A percentile compares a stretch with the other conserved stretches of the same genome.
phyloP scores from a whole-genome alignment of 1,284 basidiomycete species.

The Pseudozyma sp. region DNA sequence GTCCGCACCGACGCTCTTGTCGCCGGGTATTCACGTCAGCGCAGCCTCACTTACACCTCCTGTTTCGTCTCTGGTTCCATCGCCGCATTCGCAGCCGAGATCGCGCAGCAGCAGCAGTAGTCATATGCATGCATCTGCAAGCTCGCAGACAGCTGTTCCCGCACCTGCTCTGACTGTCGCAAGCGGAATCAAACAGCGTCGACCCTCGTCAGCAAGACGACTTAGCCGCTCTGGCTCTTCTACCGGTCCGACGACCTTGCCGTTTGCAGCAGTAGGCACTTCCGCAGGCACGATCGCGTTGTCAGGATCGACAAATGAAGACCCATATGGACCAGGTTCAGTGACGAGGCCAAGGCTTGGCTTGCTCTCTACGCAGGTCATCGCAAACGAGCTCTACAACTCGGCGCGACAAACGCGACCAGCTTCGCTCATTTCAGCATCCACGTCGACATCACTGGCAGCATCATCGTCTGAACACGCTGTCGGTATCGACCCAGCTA shows the following conservation, averaged over 20 bases:
- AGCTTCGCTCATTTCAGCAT: constrained; percentile 21
- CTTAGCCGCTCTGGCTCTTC: constrained; percentile 46
- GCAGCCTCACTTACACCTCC: constrained; percentile 10
- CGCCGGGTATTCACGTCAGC: constrained; percentile 14
- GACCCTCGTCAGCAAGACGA: constrained; percentile 38
- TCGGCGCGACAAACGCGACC: constrained; percentile 24
- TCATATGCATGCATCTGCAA: constrained; percentile 7
- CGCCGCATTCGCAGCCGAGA: constrained; percentile 13
- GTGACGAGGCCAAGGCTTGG: constrained; percentile 52
- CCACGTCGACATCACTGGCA: constrained; percentile 34
- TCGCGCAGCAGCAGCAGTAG: constrained; percentile 21
- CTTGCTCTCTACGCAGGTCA: constrained; percentile 28
- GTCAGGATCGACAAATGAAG: constrained; percentile 22
- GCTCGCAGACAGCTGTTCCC: constrained; percentile 7
- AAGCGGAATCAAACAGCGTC: constrained; percentile 24
- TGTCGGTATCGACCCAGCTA: constrained; percentile 17
- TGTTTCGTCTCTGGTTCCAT: not conserved
- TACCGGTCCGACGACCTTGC: constrained; percentile 39
- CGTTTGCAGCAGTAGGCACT: constrained; percentile 31
- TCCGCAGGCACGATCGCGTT: not conserved
- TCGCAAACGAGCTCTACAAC: constrained; percentile 38
- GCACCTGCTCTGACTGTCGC: constrained; percentile 17
- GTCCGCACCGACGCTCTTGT: constrained; percentile 3
- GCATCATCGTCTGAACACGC: constrained; percentile 22
- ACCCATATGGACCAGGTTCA: constrained; percentile 47